Evolutionary conservation across 139 green algal genomes (phyloP), one percentile per base, ranked within the genome.

Genomic region (Auxenochlorella pyrenoidosa): DNA sequence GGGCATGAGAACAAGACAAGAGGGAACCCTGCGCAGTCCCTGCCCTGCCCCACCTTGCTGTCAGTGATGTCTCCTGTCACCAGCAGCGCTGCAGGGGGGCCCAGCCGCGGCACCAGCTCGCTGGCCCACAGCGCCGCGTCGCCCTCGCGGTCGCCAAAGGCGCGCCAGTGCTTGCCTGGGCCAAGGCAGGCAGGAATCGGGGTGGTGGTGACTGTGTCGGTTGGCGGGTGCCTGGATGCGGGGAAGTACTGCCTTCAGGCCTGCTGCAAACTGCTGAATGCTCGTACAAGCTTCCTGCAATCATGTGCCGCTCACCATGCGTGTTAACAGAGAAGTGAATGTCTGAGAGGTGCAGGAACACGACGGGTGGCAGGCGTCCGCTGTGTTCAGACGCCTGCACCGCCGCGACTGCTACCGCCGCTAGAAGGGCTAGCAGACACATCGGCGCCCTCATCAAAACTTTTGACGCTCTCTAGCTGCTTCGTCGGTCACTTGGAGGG

Each of bases 11-110:
- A 54, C 47, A 6, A 54, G 47, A 54, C 8, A 6, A 54, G 47
- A 54, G 8, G 47, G 10, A 10, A 10, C 47, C 47, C n/a, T n/a
- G n/a, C 65, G 4, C 3, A 30, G n/a, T 10, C 16, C 28, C 68
- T 44, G 6, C 71, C 71, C 19, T 58, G 16, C 13, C 79, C 16
- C 26, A 73, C 79, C 75, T 96, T 96, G 26, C 70, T 86, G 86
- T 96, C 93, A 2, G 93, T 93, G 0, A 96, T 66, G 84, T 96
- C 93, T 0, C 93, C 93, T 10, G 89, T 95, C 21, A 95, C 60
- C 10, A 95, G 38, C 19, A 95, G 38, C 19, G 93, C 36, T 0
- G 89, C 89, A 0, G 71, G 66, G 19, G 92, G 90, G 13, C 65
- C 44, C 26, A 92, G 43, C 0, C 36, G 41, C 1, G 82, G 38